Conservation (phyloP, 2,329 filamentous ascomycete species). For the Fusarium chaquense region DNA sequence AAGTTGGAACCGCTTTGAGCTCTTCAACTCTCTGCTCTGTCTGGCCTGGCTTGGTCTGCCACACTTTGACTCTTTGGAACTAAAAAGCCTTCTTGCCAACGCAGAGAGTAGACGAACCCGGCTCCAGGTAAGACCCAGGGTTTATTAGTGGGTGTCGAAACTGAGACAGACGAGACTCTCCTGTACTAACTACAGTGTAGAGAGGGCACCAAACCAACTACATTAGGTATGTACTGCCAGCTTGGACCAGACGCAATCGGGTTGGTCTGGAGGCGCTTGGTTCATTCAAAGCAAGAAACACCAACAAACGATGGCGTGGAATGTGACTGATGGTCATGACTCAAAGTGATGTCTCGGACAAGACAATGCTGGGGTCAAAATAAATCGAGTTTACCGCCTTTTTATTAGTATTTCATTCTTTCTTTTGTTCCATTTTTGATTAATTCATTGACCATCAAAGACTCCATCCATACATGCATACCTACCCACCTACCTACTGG, state of each 20-base stretch:
- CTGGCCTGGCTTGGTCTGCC: not conserved
- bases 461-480: not conserved
- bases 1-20: conserved; percentile 28
- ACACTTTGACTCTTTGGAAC: not conserved
- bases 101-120: conserved; percentile 38
- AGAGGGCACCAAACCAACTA: not conserved
- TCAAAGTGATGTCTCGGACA: conserved; percentile 36
- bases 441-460: not conserved
- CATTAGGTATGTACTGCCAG: not conserved
- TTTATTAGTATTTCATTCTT: not conserved
- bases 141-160: conserved; percentile 31
- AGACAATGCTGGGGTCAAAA: conserved; percentile 35
- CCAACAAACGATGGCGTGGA: conserved; percentile 38
- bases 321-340: conserved; percentile 47
- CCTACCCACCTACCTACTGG: not conserved
- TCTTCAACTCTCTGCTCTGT: not conserved
- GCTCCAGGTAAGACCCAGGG: conserved; percentile 27
- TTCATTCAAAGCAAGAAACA: conserved; percentile 39
- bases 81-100: conserved; percentile 5
- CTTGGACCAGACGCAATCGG: conserved; percentile 42
- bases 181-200: not conserved
- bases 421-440: conserved; percentile 9
- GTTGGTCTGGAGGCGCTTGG: conserved; percentile 30
- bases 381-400: conserved; percentile 22
- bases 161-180: conserved; percentile 14